Base-by-base conservation (phyloP, 1,139 yeast species). In the Yarrowia galli region DNA sequence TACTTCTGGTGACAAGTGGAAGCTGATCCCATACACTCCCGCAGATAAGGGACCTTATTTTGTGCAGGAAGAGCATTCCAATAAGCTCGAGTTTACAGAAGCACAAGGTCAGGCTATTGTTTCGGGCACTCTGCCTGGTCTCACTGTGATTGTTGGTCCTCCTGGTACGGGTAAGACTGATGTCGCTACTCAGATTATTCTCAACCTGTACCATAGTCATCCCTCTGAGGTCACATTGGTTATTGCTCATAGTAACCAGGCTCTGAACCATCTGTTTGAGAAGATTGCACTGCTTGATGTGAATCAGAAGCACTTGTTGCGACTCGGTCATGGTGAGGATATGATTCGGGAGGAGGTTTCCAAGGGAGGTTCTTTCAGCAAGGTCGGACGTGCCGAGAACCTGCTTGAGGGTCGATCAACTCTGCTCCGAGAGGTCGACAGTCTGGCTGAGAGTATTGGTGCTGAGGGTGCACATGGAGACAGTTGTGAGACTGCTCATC, bases 141-240 rank as follows among this genome's bases (percentile, higher is more conserved):
- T 84, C 20, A 78, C 81, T 2, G 70, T 82, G 9, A 73, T 84
- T 5, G 77, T 77, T 54, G 86, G 86, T 0, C 80, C 83, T 0
- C 81, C 85, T 1, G 85, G 85, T 1, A 79, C 86, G 0, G 87
- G 87, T 2, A 84, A 83, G 72, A 73, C 77, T 1, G 72, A 72
- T 15, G 71, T 78, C 1, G 73, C 77, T 1, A 71, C 75, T 0
- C 74, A 76, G 35, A 71, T 77, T 7, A 48, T 77, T 9, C 70
- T 71, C 18, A 71, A 74, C 18, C 56, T 81, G 7, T 65, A 70
- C 35, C 69, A 71, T 22, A 79, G 78, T 67, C 75, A 72, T 63
- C 76, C 79, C 1, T 63, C 70, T 1, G 80, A 81, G 60, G 74
- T 80, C 36, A 76, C 78, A 0, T 69, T 85, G 43, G 73, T 85